Base-by-base conservation (phyloP, 106 monocot species). In the Dioscorea alata region DNA sequence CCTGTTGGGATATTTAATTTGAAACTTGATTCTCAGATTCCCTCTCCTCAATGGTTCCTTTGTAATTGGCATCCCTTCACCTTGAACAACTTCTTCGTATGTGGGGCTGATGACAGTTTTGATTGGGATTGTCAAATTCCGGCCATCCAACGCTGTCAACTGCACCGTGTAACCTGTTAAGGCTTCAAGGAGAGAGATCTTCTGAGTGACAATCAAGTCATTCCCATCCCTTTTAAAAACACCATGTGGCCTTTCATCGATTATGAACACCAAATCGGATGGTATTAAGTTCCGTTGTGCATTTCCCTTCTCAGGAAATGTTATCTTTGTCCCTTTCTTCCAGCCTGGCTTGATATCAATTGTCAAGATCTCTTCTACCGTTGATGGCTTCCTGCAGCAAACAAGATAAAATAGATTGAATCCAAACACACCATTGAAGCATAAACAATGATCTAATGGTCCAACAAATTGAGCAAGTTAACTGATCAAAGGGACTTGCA, bases 261-360 rank as follows among this genome's bases (percentile, higher is more conserved):
- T 71, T 28, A 85, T 75, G 70, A 91, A 91, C 6, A 91, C 77
- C 6, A 91, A 64, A 65, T 91, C 91, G 8, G 91, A 71, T 56
- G 91, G 80, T 58, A 80, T 78, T 6, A 69, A 13, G 18, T 82
- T 82, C 9, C 50, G 79, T 49, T 79, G 80, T 74, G 77, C 73
- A 12, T 85, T 82, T 23, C 87, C 91, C 66, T 85, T 87, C 75
- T 80, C 82, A 31, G 78, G 42, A 42, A 42, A 6, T 6, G 84
- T 91, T 32, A 91, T 73, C 70, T 85, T 87, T 19, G 87, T 87
- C 10, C 91, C 91, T 56, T 82, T 91, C 80, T 91, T 91, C 91
- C 91, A 91, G 4, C 91, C 91, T 4, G 84, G 91, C 73, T 85
- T 87, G 50, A 91, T 74, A 42, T 87, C 75, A 6, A 91, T 82